phyloP scores from a whole-genome alignment of 2,329 filamentous ascomycete genomes.

The Pyrenochaeta sp. region DNA sequence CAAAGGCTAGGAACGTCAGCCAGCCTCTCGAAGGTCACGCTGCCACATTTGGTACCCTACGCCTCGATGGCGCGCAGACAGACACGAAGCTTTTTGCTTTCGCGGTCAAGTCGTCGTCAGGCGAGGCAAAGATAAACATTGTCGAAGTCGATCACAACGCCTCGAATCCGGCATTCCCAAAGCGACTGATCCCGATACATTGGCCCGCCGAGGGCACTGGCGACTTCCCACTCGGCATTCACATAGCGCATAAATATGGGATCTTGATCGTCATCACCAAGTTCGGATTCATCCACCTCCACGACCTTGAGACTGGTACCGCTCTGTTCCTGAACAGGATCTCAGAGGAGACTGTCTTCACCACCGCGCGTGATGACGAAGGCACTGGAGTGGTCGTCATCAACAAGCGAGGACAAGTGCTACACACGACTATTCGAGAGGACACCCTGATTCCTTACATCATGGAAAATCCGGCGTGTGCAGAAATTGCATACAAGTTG shows the following conservation, averaged over 20 bases:
- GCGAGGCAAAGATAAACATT: conserved; percentile 89
- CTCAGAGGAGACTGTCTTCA: conserved; percentile 98
- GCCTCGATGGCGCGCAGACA: conserved; percentile 85
- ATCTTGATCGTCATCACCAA: conserved; percentile 98
- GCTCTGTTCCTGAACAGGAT: conserved; percentile 99
- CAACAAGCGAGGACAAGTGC: conserved; percentile 96
- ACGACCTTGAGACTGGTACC: conserved; percentile 93
- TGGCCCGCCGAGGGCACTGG: conserved; percentile 95
- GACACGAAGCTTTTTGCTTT: conserved; percentile 98
- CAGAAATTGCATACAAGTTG: conserved; percentile 92
- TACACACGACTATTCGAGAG: conserved; percentile 94
- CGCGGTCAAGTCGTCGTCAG: conserved; percentile 85
- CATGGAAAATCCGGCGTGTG: conserved; percentile 94
- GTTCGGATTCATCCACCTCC: conserved; percentile 98
- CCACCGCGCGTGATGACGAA: conserved; percentile 82
- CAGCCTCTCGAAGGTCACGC: conserved; percentile 98
- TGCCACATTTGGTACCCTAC: conserved; percentile 88
- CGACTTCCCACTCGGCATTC: conserved; percentile 97
- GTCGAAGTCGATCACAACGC: conserved; percentile 96
- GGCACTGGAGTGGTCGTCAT: conserved; percentile 91
- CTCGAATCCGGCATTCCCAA: conserved; percentile 86
- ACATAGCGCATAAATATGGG: conserved; percentile 95
- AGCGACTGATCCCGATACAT: conserved; percentile 97
- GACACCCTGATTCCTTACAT: conserved; percentile 91
- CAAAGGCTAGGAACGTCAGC: conserved; percentile 93